Evolutionary conservation across 1,284 basidiomycete species (phyloP).

Genomic region (Trichosporon coremiiforme): DNA sequence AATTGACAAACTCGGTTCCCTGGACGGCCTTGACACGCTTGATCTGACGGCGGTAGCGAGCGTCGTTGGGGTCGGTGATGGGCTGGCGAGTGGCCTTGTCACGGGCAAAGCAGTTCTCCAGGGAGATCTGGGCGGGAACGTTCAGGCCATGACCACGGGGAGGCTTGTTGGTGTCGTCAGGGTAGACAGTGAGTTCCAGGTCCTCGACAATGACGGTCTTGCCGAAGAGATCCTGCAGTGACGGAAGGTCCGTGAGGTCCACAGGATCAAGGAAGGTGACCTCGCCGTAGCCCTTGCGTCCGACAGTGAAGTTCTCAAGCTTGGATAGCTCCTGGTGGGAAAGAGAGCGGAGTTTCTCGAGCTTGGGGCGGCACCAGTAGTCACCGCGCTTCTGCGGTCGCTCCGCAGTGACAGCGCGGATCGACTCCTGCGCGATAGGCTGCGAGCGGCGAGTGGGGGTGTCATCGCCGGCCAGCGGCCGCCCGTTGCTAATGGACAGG

Average conservation of each 20-base stretch:
- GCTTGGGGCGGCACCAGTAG: conserved; percentile 80
- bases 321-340: conserved; percentile 71
- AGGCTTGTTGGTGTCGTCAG: conserved; percentile 77
- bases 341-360: conserved; percentile 69
- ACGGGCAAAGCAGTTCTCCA: conserved; percentile 82
- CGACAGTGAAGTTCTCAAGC: conserved; percentile 73
- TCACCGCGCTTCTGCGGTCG: conserved; percentile 73
- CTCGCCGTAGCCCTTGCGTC: conserved; percentile 86
- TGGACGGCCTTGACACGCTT: conserved; percentile 82
- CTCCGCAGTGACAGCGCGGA: conserved; percentile 39
- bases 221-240: conserved; percentile 81
- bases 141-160: conserved; percentile 86
- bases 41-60: conserved; percentile 73
- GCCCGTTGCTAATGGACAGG: conserved; percentile 58
- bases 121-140: conserved; percentile 75
- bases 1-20: conserved; percentile 81
- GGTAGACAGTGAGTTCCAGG: conserved; percentile 91
- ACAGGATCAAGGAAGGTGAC: conserved; percentile 89
- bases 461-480: conserved; percentile 32
- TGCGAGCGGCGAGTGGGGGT: conserved; percentile 30
- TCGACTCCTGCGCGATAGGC: conserved; percentile 47
- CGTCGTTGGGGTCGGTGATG: conserved; percentile 78
- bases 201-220: conserved; percentile 85
- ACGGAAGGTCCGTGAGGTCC: conserved; percentile 82
- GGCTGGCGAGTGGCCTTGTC: conserved; percentile 91